phyloP scores from a whole-genome alignment of 108 stramenopile species.

The Skeletonema marinoi region DNA sequence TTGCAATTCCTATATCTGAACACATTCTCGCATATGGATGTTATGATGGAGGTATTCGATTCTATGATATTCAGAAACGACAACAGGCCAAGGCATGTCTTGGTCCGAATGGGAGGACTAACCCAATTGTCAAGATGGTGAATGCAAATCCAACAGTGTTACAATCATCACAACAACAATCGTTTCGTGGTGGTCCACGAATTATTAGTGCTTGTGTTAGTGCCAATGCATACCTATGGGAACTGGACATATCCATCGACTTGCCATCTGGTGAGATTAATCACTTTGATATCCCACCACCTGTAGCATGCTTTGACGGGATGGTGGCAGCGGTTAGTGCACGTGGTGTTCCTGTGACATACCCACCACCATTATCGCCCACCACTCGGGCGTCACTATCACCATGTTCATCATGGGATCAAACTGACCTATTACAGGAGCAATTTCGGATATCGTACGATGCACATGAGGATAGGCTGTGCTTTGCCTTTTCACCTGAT shows the following conservation, averaged over 20 bases:
- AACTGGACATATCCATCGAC: slow-evolving; percentile 40
- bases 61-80: slow-evolving; percentile 25
- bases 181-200: slow-evolving; percentile 9
- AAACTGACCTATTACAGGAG: slow-evolving; percentile 23
- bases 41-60: slow-evolving; percentile 45
- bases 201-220: slow-evolving; percentile 30
- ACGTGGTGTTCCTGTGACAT: slow-evolving; percentile 24
- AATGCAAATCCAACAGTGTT: slow-evolving; percentile 25
- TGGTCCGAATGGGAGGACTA: slow-evolving; percentile 35
- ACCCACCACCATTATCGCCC: slow-evolving; percentile 29
- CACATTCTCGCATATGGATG: slow-evolving; percentile 37
- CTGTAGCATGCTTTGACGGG: slow-evolving; percentile 40
- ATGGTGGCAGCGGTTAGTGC: slow-evolving; percentile 34
- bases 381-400: slow-evolving; percentile 24
- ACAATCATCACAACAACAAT: neutral
- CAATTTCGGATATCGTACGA: slow-evolving; percentile 44
- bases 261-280: slow-evolving; percentile 23
- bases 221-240: slow-evolving; percentile 42
- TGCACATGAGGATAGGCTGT: slow-evolving; percentile 22
- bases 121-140: slow-evolving; percentile 41
- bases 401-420: slow-evolving; percentile 41
- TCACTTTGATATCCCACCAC: slow-evolving; percentile 37
- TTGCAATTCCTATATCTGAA: slow-evolving; percentile 43
- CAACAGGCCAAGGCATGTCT: slow-evolving; percentile 33
- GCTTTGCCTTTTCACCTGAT: slow-evolving; percentile 39